Conservation (phyloP, 2,329 filamentous ascomycete genomes). For the Aschersonia sp. region DNA sequence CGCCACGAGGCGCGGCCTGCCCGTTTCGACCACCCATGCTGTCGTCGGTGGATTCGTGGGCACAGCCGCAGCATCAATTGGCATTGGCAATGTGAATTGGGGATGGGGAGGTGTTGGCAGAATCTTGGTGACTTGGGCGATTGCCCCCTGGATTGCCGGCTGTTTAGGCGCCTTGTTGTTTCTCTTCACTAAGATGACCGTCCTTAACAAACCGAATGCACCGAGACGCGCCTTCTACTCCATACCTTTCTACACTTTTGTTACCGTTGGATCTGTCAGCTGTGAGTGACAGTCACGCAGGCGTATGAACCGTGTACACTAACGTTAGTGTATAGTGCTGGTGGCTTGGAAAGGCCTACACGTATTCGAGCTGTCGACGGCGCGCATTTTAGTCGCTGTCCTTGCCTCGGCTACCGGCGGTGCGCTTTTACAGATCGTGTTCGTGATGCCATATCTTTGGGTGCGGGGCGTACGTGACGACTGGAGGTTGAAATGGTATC, state of each 20-base stretch:
- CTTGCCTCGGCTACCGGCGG: slow-evolving; percentile 28
- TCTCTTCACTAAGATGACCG: slow-evolving; percentile 17
- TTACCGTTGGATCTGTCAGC: slow-evolving; percentile 19
- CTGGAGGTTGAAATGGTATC: slow-evolving; percentile 33
- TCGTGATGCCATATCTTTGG: slow-evolving; percentile 38
- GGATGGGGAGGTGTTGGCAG: slow-evolving; percentile 20
- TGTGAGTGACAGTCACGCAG: slow-evolving; percentile 11
- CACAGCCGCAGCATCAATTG: slow-evolving; percentile 20
- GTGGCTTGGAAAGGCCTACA: slow-evolving; percentile 31
- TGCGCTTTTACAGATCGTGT: slow-evolving; percentile 25
- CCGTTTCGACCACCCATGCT: slow-evolving; percentile 39
- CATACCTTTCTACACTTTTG: slow-evolving; percentile 22
- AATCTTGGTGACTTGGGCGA: slow-evolving; percentile 23
- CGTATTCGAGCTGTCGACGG: slow-evolving; percentile 8
- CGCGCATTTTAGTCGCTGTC: slow-evolving; percentile 18
- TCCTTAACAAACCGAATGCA: slow-evolving; percentile 14
- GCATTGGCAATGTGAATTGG: slow-evolving; percentile 21
- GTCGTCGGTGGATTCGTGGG: slow-evolving; percentile 28
- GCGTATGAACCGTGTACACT: background rate
- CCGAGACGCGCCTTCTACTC: slow-evolving; percentile 18
- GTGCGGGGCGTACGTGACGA: slow-evolving; percentile 34
- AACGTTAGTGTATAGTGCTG: slow-evolving; percentile 23
- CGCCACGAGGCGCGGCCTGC: slow-evolving; percentile 34
- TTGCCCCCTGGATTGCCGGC: slow-evolving; percentile 20
- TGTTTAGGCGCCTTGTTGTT: slow-evolving; percentile 18